These are phyloP conservation scores for Passiflora organensis DNA, from an alignment of 345 rosid genomes.

Conservation along the genomic window DNA sequence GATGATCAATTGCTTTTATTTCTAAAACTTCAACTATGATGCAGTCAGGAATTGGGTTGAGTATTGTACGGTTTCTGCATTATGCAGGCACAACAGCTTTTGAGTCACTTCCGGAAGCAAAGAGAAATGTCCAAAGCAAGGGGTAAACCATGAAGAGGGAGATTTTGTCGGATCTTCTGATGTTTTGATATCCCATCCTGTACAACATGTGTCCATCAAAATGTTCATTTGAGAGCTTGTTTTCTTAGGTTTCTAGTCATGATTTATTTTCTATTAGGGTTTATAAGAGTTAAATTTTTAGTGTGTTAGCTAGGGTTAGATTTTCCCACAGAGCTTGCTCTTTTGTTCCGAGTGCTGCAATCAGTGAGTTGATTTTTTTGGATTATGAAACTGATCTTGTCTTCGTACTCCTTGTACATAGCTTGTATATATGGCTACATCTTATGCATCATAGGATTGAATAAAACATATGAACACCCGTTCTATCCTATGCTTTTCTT, in stretches of 20 bases:
- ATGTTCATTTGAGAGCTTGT: conserved; percentile 4
- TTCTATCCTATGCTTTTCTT: not conserved
- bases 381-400: conserved; percentile 12
- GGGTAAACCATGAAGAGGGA: conserved; percentile 40
- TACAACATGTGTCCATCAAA: conserved; percentile 7
- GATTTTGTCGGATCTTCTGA: conserved; percentile 8
- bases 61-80: conserved; percentile 15
- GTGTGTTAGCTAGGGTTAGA: not conserved
- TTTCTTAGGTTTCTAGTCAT: conserved; percentile 13
- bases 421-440: conserved; percentile 27
- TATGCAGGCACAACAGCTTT: conserved; percentile 88
- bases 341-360: conserved; percentile 24
- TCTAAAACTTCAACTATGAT: too few relatives aligned
- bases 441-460: conserved; percentile 14
- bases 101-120: conserved; percentile 87
- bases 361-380: not conserved
- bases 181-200: conserved; percentile 11
- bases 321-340: conserved; percentile 9
- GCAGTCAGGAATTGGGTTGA: not conserved
- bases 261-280: conserved; percentile 9
- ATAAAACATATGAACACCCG: conserved; percentile 6
- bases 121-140: conserved; percentile 60
- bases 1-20: too few relatives aligned
- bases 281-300: conserved; percentile 4
- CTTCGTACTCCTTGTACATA: conserved; percentile 23